Base-by-base conservation (phyloP, 2,329 filamentous ascomycete species). In the Colletotrichum tamarilloi region DNA sequence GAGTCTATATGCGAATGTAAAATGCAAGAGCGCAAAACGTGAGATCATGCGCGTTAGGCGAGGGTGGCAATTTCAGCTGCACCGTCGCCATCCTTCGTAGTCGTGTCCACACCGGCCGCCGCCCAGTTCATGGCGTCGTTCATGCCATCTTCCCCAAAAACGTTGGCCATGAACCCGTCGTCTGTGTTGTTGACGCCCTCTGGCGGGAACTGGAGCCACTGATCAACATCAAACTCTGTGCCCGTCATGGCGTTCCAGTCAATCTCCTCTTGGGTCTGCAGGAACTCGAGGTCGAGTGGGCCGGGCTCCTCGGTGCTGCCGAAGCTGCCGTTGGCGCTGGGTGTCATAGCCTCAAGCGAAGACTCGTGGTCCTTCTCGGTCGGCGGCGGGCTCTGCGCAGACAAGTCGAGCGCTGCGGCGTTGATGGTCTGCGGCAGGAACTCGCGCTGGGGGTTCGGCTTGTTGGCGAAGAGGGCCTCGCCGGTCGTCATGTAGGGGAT, bases 151-250 rank as follows among this genome's bases (percentile, higher is more conserved):
- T 74, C 74, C 9, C 74, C 77, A 64, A 84, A 81, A 28, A 84
- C 77, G 6, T 78, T 80, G 7, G 78, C 78, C 75, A 83, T 81
- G 58, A 84, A 76, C 28, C 79, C 79, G 30, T 84, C 83, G n/a
- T 83, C 84, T 8, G 78, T 77, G 46, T 80, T 81, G 72, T 82
- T 84, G 12, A 83, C 82, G 7, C 84, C 86, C 62, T 89, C 88
- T 1, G 84, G 84, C 6, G 88, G 88, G 74, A 89, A 91, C 72
- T 90, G 87, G 26, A 91, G 82, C 87, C 88, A 91, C 76, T 90
- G 87, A 70, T 90, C 88, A 66, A 90, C 88, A 68, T 91, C 88
- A 72, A 90, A 86, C 73, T 89, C 88, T 9, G 87, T 85, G 6
- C 85, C 87, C 19, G 86, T 82, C 4, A 88, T 81, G 24, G 85